Evolutionary conservation across 495 filamentous ascomycete genomes (phyloP), one percentile per base, ranked within the genome.

Genomic region (Talaromyces borbonicus): DNA sequence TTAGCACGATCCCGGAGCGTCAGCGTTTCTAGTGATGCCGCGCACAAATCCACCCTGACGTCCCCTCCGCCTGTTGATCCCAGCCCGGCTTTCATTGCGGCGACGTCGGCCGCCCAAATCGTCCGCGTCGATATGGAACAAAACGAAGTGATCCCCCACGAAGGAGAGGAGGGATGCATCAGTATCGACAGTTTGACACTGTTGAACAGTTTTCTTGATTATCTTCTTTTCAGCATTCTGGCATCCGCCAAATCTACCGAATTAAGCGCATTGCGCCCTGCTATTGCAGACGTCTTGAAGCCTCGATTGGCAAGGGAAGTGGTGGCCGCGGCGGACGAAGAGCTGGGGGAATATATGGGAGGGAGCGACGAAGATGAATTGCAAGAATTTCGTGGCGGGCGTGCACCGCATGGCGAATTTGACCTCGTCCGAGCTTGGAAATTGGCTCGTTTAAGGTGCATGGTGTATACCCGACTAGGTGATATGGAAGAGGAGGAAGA

Each of bases 401-500:
- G 73, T 4, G 69, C 73, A 18, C 67, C 70, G 0, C 63, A 60
- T 40, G 68, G 69, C 1, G 79, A 82, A 46, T 95, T 90, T 77
- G 87, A 97, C 57, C 67, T 95, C 11, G 81, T 95, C 56, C 68
- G 82, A 37, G 80, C 88, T 11, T 99, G 90, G 89, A 95, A 88
- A 62, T 74, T 90, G 42, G 90, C 87, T 1, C 81, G 93, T 40
- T 65, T 99, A 46, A 79, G 92, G 44, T 92, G 90, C 57, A 97
- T 99, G 93, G 90, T 97, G 14, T 97, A 97, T 59, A 97, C 87
- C 5, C 88, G 89, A 8, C 67, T 99, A 11, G 93, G 93, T 19
- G 92, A 99, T 55, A 79, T 99, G 76, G 93, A 99, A 61, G 90
- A 95, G 65, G 87, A 96, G 53, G 93, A 97, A 43, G 92, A 98